Conservation (phyloP, 2,329 filamentous ascomycete genomes). For the Pseudogymnoascus sp. region DNA sequence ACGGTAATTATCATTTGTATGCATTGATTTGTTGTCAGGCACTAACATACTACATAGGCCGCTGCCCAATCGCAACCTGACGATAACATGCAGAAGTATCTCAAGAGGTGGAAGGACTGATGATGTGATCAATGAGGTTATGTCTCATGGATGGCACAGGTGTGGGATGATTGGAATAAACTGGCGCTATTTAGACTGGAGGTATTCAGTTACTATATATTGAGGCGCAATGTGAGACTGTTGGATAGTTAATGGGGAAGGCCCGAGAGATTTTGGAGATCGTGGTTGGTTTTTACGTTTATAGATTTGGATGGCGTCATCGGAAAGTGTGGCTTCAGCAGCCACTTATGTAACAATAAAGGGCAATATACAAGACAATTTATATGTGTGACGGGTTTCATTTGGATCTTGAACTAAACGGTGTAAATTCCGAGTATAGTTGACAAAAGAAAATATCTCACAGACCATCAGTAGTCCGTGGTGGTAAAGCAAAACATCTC, state of each 20-base stretch:
- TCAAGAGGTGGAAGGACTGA: constrained; percentile 32
- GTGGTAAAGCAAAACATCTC: not conserved
- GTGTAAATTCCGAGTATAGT: not conserved
- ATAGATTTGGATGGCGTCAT: not conserved
- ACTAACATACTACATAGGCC: constrained; percentile 16
- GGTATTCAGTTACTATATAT: not conserved
- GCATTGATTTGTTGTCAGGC: not conserved
- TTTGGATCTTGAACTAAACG: not conserved
- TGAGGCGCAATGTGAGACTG: not conserved
- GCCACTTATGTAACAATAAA: not conserved
- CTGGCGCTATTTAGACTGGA: not conserved
- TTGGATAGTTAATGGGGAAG: not conserved
- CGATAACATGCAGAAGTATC: constrained; percentile 29
- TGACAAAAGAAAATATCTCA: not conserved
- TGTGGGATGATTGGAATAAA: not conserved
- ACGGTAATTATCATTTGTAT: constrained; percentile 23
- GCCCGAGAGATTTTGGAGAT: not conserved
- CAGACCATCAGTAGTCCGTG: not conserved
- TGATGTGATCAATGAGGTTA: not conserved
- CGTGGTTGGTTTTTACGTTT: not conserved
- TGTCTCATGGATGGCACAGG: not conserved
- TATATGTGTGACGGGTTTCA: not conserved
- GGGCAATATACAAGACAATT: not conserved
- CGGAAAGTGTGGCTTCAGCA: not conserved
- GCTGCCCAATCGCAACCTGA: constrained; percentile 25